Evolutionary conservation across 495 filamentous ascomycete genomes (phyloP).

Genomic region (Penicillium bialowiezense): DNA sequence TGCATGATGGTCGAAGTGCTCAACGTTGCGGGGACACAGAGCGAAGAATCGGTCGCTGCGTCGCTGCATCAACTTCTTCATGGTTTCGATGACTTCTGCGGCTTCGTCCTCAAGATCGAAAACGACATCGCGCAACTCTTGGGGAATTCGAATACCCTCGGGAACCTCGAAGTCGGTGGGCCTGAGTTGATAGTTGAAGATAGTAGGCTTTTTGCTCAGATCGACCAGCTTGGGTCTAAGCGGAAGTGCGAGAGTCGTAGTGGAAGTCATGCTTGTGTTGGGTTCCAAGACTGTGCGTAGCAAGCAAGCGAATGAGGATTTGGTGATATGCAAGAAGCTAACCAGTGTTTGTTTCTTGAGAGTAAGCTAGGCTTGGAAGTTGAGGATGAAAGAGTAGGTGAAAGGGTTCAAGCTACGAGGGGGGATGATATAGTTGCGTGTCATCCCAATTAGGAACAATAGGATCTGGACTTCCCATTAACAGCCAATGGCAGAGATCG

Average conservation of each 20-base stretch:
- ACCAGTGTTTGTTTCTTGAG: neutral
- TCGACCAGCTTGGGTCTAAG: neutral
- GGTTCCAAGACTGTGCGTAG: neutral
- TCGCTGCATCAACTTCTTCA: constrained; percentile 6
- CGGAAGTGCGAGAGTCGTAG: neutral
- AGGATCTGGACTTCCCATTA: no score
- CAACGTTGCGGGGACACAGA: constrained; percentile 13
- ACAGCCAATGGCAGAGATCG: no score
- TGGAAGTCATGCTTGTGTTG: neutral
- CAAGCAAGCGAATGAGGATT: neutral
- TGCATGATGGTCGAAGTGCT: neutral
- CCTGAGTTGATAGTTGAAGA: constrained; percentile 8
- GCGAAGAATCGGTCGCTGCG: constrained; percentile 13
- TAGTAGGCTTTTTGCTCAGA: constrained; percentile 1
- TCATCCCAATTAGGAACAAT: neutral
- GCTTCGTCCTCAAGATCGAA: constrained; percentile 2
- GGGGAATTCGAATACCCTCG: constrained; percentile 5
- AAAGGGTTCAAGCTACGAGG: neutral
- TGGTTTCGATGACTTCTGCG: constrained; percentile 1
- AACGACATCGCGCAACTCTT: neutral
- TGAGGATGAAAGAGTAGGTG: neutral
- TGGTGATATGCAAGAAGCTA: neutral
- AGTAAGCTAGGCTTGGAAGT: neutral
- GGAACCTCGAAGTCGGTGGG: constrained; percentile 1
- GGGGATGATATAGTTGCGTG: neutral